phyloP scores from a whole-genome alignment of 495 filamentous ascomycete genomes.

The Parmelia sp. region DNA sequence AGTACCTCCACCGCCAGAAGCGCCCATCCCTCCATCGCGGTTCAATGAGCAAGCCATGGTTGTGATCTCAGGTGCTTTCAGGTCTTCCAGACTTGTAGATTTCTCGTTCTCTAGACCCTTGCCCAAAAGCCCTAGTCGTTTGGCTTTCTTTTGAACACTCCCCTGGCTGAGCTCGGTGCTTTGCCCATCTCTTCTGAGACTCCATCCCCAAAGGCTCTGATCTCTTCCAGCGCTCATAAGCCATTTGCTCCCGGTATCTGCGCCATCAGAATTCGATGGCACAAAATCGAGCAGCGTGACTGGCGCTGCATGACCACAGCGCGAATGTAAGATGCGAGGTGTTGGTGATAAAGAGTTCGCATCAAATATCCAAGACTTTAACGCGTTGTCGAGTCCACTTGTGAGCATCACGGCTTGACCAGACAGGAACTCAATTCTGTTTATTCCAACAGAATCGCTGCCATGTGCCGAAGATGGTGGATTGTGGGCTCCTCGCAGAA shows the following conservation, averaged over 20 bases:
- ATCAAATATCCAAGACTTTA: slow-evolving; percentile 94
- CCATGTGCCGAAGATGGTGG: slow-evolving; percentile 52
- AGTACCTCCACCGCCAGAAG: slow-evolving; percentile 57
- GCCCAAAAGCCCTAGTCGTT: slow-evolving; percentile 63
- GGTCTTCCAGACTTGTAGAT: slow-evolving; percentile 57
- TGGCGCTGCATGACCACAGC: slow-evolving; percentile 81
- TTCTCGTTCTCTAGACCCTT: slow-evolving; percentile 34
- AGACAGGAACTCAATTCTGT: slow-evolving; percentile 80
- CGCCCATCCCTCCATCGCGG: slow-evolving; percentile 85
- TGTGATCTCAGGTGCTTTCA: slow-evolving; percentile 85
- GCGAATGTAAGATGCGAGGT: slow-evolving; percentile 73
- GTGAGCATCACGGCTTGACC: slow-evolving; percentile 87
- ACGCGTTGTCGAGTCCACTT: slow-evolving; percentile 83
- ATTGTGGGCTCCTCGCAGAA: slow-evolving; percentile 79
- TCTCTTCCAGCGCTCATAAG: slow-evolving; percentile 82
- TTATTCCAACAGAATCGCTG: slow-evolving; percentile 56
- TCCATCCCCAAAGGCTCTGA: slow-evolving; percentile 89
- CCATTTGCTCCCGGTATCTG: slow-evolving; percentile 90
- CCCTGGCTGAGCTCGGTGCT: slow-evolving; percentile 91
- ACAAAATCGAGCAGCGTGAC: slow-evolving; percentile 75
- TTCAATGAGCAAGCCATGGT: slow-evolving; percentile 86
- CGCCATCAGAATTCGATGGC: slow-evolving; percentile 77
- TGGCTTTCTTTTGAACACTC: slow-evolving; percentile 70
- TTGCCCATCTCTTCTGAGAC: slow-evolving; percentile 88
- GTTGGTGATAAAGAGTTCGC: slow-evolving; percentile 76